Base-by-base conservation (phyloP, 148 eudicot genomes). In the Spergularia bocconei region DNA sequence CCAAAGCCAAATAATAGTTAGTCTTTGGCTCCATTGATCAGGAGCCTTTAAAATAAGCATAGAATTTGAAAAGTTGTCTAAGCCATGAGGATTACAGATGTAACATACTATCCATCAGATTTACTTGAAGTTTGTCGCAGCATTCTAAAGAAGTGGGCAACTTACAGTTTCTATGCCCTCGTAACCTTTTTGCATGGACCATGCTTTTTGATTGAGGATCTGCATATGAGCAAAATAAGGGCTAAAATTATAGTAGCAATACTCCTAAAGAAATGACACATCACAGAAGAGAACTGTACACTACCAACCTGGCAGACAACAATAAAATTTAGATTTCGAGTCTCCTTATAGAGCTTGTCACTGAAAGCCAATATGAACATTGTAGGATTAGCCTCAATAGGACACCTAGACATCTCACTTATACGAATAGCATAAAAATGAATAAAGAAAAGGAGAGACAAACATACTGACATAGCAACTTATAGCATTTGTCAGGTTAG, bases 171-270 rank as follows among this genome's bases (percentile, higher is more conserved):
- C 70, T 78, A 95, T 89, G 75, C 92, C 97, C 38, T 93, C 69
- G 76, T 95, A 95, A 73, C 92, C 99, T 77, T 95, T 96, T 81
- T 95, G 90, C 97, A 95, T 92, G 70, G 96, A 89, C 77, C 92
- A 90, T 41, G 99, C 99, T 81, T 95, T 95, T 84, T 92, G 96
- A 63, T 97, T 97, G 57, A 95, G 84, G 83, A 95, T 94, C 99
- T 95, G 87, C 78, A 88, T 77, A 67, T 71, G 77, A 39, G 82
- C 82, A 84, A 71, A 82, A 50, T 50, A 70, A 71, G 74, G 69
- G 54, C 19, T 65, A 69, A 29, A 69, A 6, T 50, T 67, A 67
- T 53, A 69, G 58, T 59, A 69, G 21, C 29, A 38, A 69, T 44
- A 69, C 57, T 51, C 72, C 59, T 68, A 61, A 78, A 69, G 65